phyloP scores from a whole-genome alignment of 2,329 filamentous ascomycete genomes.

The Lasiodiplodia theobromae region DNA sequence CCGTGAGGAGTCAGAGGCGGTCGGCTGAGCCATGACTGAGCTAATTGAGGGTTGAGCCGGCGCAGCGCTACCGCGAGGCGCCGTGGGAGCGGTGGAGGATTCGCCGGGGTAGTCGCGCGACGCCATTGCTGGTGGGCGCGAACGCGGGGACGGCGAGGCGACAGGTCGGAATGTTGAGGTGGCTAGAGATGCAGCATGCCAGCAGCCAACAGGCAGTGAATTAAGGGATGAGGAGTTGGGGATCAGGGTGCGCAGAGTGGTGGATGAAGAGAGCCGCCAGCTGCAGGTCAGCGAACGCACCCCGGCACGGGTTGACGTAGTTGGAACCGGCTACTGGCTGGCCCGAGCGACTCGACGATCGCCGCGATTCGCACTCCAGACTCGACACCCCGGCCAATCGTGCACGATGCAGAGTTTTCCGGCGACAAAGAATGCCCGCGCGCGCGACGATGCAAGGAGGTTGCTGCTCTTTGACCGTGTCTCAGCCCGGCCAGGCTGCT shows the following conservation, averaged over 20 bases:
- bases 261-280: constrained; percentile 20
- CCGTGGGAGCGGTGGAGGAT: constrained; percentile 25
- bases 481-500: constrained; percentile 9
- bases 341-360: constrained; percentile 20
- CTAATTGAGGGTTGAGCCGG: constrained; percentile 25
- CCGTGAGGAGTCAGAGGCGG: constrained; percentile 9
- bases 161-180: neutral
- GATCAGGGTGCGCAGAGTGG: constrained; percentile 24
- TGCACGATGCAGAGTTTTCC: constrained; percentile 1
- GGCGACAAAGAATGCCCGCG: constrained; percentile 4
- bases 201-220: too few relatives aligned
- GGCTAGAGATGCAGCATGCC: constrained; percentile 2
- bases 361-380: constrained; percentile 21
- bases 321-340: constrained; percentile 8
- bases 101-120: constrained; percentile 24
- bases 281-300: constrained; percentile 21
- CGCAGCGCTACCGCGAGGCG: constrained; percentile 20
- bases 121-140: constrained; percentile 17
- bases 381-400: neutral
- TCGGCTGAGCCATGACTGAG: constrained; percentile 6
- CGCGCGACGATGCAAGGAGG: neutral
- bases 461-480: constrained; percentile 1
- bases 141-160: neutral
- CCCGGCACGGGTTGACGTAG: constrained; percentile 28
- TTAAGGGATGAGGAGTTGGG: constrained; percentile 12